Base-by-base conservation (phyloP, 257 asterid species). In the Ajuga chamaepitys region DNA sequence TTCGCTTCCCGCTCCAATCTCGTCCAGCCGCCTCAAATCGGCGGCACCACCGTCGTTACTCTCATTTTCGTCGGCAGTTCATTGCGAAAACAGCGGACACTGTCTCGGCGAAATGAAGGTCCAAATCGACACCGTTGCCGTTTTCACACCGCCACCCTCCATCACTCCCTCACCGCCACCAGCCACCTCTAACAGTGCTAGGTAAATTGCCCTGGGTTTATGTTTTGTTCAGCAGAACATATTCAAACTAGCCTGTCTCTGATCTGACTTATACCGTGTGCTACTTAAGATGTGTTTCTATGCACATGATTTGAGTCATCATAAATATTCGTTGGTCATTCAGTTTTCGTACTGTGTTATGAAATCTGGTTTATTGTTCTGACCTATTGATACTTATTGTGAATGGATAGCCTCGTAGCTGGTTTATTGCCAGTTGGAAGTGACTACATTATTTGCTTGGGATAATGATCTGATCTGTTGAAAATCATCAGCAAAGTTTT, bases 51-150 rank as follows among this genome's bases (percentile, higher is more conserved):
- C 5, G 67, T 57, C 53, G 47, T 87, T 10, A 32, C 85, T 46
- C 88, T 87, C 42, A 44, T 82, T 6, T 34, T 95, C 74, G 40
- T 79, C 4, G 95, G 95, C 56, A 75, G 57, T 90, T 83, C 78
- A 80, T 37, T 85, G 97, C 71, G 83, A 85, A 24, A 70, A 79
- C 42, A 68, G 54, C 9, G 86, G 83, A 0, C 95, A 87, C 75
- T 90, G 97, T 81, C 51, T 69, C 62, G 21, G 24, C 32, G 95
- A 95, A 73, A 90, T 87, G 97, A 90, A 90, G 56, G 16, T 90
- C 46, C 65, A 73, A 38, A 73, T 90, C 74, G 64, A 70, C 77
- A 74, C 75, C 53, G 48, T 70, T 7, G 67, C 82, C 8, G 71
- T n/a, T n/a, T n/a, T n/a, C n/a, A n/a, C n/a, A n/a, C n/a, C n/a